Percentiles rank a stretch among this genome's conserved stretches.
These are phyloP conservation scores for Sistotremastrum suecicum DNA, from an alignment of 768 basidiomycete species.

Conservation along the genomic window DNA sequence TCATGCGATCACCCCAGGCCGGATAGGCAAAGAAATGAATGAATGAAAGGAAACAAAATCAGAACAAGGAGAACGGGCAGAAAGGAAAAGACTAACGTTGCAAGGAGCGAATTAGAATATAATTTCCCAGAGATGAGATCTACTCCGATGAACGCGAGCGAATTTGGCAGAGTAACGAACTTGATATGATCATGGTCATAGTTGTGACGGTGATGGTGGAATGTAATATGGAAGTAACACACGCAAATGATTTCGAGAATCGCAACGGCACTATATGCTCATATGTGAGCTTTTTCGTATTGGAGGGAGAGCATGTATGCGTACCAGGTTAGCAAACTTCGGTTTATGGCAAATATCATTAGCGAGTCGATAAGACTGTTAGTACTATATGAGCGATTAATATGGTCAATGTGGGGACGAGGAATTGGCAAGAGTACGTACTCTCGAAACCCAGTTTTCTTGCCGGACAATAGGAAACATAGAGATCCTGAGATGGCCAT, in stretches of 20 bases:
- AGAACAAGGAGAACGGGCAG: no score
- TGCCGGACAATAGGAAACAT: slow-evolving; percentile 27
- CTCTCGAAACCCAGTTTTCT: slow-evolving; percentile 23
- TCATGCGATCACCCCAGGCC: no score
- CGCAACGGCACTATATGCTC: slow-evolving; percentile 8
- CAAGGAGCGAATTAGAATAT: slow-evolving; percentile 34
- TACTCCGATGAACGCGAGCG: slow-evolving; percentile 33
- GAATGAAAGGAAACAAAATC: no score
- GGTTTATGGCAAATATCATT: slow-evolving; percentile 36
- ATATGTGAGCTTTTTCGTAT: neutral
- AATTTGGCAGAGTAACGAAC: slow-evolving; percentile 27
- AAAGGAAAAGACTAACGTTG: slow-evolving; percentile 13
- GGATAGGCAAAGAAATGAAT: no score
- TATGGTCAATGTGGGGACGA: neutral
- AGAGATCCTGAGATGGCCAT: slow-evolving; percentile 27
- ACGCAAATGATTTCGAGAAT: slow-evolving; percentile 9
- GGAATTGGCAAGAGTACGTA: slow-evolving; percentile 5
- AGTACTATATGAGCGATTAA: slow-evolving; percentile 18
- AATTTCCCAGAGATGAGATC: slow-evolving; percentile 37
- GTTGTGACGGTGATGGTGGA: neutral
- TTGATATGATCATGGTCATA: slow-evolving; percentile 14
- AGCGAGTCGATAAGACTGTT: slow-evolving; percentile 27
- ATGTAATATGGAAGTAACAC: slow-evolving; percentile 6
- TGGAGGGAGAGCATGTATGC: slow-evolving; percentile 7
- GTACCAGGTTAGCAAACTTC: slow-evolving; percentile 34